Evolutionary conservation across 345 rosid species (phyloP), one percentile per base, ranked within the genome.

Genomic region (Nasturtium officinale): DNA sequence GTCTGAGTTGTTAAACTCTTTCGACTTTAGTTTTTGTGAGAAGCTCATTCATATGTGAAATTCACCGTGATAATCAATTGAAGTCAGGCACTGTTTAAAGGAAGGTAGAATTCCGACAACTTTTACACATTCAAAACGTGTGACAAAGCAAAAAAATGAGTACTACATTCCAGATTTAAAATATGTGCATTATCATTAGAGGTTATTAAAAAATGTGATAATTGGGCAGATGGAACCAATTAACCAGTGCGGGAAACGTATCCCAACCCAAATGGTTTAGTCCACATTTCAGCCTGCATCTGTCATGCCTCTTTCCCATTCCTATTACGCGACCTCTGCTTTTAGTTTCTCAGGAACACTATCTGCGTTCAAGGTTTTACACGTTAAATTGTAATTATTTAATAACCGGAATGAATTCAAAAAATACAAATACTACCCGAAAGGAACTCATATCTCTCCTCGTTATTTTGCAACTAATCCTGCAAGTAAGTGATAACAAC

Each of bases 261-360:
- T 33, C 46, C 59, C 25, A 55, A 46, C 33, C 78, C 72, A 28
- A 33, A 48, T 11, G 46, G 43, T 43, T 35, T 33, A 13, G 35
- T 42, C 60, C n/a, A 30, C 7, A 32, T 16, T n/a, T 71, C 62
- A 84, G 50, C 70, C 77, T 56, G 69, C 67, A 8, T 72, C 82
- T 6, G 59, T 50, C 83, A 79, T 78, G 9, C 51, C 18, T 54
- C 35, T 61, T 55, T 81, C 74, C 67, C 79, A 79, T 64, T 82
- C 84, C 32, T 82, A 79, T 77, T 87, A 75, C 7, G 94, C 97
- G 57, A 78, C 85, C 63, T 77, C 84, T 13, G 87, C 90, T 74
- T 83, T 86, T 42, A 87, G 26, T 82, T 86, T 89, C 85, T 78
- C 85, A 40, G 97, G 98, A 76, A 89, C 92, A 62, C 77, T 83